Evolutionary conservation across 140 eudicot genomes (phyloP), one percentile per base, ranked within the genome.

Genomic region (Stevia rebaudiana): DNA sequence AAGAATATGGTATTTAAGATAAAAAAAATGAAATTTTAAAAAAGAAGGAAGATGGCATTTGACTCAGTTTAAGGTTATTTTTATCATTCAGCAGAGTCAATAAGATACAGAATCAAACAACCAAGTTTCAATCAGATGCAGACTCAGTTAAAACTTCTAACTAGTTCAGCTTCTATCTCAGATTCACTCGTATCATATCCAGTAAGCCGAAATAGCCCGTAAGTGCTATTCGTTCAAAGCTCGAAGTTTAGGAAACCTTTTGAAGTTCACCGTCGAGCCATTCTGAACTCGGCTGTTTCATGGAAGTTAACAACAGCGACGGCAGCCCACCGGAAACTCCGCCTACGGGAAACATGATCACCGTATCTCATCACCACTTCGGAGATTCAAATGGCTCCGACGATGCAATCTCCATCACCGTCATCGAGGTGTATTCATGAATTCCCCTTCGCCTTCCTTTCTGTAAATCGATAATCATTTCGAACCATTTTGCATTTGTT

Each of bases 361-460:
- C 80, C 58, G 44, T 41, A 43, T 80, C 90, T 50, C 73, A 23
- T 18, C 90, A 81, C 73, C 50, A 61, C 22, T 81, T 81, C 71
- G 76, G 78, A 16, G 71, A 75, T 36, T 65, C 79, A 25, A 57
- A 40, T 9, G 72, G 60, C 35, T 49, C 74, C 41, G 51, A 61
- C 0, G 82, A 83, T 37, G 69, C 81, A 49, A 56, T 75, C 54
- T 77, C 84, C 70, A 65, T 80, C 63, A 63, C 75, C 28, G 70
- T 84, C 21, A 71, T 84, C 66, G 90, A 84, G 86, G 90, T 82
- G 16, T 51, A 18, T 35, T 6, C 68, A 42, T 39, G 8, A 51
- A 25, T 39, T 41, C 28, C 24, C 42, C 15, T 63, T 2, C 1
- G 19, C 5, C 51, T 10, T 35, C 25, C 30, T 10, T 10, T 40